A percentile compares a stretch with the other conserved stretches of the same genome.
phyloP scores from a whole-genome alignment of 2,329 filamentous ascomycete genomes.

The Phoma sp. region DNA sequence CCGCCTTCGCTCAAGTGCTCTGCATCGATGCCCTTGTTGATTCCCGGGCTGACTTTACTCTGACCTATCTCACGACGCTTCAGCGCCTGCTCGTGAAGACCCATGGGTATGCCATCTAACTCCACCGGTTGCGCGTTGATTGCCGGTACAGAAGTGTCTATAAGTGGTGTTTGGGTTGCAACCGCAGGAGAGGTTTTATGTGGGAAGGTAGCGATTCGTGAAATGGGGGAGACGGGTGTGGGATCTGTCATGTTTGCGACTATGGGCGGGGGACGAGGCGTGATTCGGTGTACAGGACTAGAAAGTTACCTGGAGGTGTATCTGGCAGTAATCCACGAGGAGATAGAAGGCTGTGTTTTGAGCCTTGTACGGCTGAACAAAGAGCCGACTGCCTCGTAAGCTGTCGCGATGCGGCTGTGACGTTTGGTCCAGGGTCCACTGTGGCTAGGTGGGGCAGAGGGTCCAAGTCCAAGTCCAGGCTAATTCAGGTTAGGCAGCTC shows the following conservation, averaged over 20 bases:
- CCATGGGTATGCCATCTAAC: constrained; percentile 46
- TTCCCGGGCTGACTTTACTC: constrained; percentile 26
- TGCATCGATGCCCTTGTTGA: constrained; percentile 38
- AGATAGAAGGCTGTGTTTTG: neutral
- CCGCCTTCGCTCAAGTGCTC: constrained; percentile 37
- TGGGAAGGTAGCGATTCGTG: constrained; percentile 28
- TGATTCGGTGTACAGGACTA: neutral
- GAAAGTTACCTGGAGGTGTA: neutral
- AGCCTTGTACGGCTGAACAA: constrained; percentile 17
- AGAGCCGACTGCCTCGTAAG: constrained; percentile 22
- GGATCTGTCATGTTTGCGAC: constrained; percentile 15
- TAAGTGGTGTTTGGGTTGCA: constrained; percentile 38
- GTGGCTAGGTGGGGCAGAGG: constrained; percentile 18
- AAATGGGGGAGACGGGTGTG: constrained; percentile 32
- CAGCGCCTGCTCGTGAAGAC: constrained; percentile 35
- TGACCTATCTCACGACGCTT: constrained; percentile 25
- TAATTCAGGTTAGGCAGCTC: constrained; percentile 13
- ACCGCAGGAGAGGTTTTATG: constrained; percentile 36
- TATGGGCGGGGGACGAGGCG: neutral
- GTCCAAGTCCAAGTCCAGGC: neutral
- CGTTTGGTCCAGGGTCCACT: constrained; percentile 22
- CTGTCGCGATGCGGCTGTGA: constrained; percentile 20
- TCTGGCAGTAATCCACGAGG: neutral
- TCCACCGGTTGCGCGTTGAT: constrained; percentile 55
- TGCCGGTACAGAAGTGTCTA: constrained; percentile 48